Conservation (phyloP, 768 basidiomycete species). For the Termitomyces sp. region DNA sequence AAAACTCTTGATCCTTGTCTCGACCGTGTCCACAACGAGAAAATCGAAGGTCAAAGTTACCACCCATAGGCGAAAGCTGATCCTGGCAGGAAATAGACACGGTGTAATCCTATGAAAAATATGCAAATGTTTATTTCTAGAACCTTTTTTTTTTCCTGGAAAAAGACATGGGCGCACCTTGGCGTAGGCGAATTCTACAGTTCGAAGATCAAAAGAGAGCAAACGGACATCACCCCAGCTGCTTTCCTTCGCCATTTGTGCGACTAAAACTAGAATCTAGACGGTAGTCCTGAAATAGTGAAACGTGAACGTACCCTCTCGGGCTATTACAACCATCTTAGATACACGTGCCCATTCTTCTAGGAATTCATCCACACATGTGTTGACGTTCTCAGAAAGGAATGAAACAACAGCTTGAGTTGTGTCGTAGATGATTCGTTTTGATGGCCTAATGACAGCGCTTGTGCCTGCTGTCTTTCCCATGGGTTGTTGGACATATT, state of each 20-base stretch:
- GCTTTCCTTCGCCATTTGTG: slow-evolving; percentile 72
- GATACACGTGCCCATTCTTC: slow-evolving; percentile 92
- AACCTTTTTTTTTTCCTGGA: neutral
- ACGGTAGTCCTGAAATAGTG: neutral
- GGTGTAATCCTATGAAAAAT: slow-evolving; percentile 59
- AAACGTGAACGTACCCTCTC: slow-evolving; percentile 57
- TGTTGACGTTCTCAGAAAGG: slow-evolving; percentile 79
- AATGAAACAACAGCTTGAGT: slow-evolving; percentile 87
- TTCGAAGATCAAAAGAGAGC: slow-evolving; percentile 86
- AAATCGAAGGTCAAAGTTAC: slow-evolving; percentile 71
- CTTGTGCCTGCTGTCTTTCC: slow-evolving; percentile 61
- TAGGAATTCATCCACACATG: slow-evolving; percentile 84
- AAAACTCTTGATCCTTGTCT: slow-evolving; percentile 21
- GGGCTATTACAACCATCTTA: slow-evolving; percentile 90
- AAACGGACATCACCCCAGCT: slow-evolving; percentile 75
- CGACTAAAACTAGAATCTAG: slow-evolving; percentile 42
- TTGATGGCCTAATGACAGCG: slow-evolving; percentile 74
- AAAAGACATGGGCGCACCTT: slow-evolving; percentile 29
- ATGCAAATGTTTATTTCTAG: neutral
- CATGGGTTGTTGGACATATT: slow-evolving; percentile 83
- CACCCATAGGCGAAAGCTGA: slow-evolving; percentile 61
- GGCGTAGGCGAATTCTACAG: slow-evolving; percentile 85
- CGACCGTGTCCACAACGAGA: slow-evolving; percentile 37
- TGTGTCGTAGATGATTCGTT: slow-evolving; percentile 87
- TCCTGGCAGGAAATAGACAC: slow-evolving; percentile 77